Conservation (phyloP, 1,139 yeast species). For the Saccharomyces pastorianus region DNA sequence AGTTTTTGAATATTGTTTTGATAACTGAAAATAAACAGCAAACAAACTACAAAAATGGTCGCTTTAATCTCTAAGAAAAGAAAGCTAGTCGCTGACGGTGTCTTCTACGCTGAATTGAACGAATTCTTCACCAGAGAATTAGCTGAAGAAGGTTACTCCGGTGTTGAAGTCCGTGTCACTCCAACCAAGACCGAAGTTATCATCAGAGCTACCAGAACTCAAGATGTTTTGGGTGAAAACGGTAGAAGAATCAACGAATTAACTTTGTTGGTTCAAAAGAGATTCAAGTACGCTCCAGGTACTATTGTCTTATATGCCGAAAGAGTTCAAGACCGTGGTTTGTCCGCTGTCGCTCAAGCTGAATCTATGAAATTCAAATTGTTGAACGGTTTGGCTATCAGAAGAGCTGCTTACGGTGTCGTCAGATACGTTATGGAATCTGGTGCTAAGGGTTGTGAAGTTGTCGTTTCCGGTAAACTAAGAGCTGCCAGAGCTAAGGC, state of each 20-base stretch:
- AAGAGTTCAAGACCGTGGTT: slow-evolving; percentile 99
- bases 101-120: slow-evolving; percentile 99
- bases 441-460: slow-evolving; percentile 99
- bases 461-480: slow-evolving; percentile 97
- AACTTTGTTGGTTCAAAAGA: slow-evolving; percentile 95
- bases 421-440: slow-evolving; percentile 99
- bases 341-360: slow-evolving; percentile 99
- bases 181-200: slow-evolving; percentile 97
- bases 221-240: slow-evolving; percentile 97
- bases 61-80: slow-evolving; percentile 75
- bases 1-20: not conserved
- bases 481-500: slow-evolving; percentile 99
- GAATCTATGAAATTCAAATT: slow-evolving; percentile 98
- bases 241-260: slow-evolving; percentile 99
- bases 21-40: slow-evolving; percentile 5
- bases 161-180: slow-evolving; percentile 98
- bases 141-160: slow-evolving; percentile 99
- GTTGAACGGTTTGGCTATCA: slow-evolving; percentile 97
- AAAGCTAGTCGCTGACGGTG: slow-evolving; percentile 99
- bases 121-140: slow-evolving; percentile 99
- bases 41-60: slow-evolving; percentile 37
- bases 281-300: slow-evolving; percentile 95
- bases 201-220: slow-evolving; percentile 98
- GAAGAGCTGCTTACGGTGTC: slow-evolving; percentile 99
- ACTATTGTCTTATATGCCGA: slow-evolving; percentile 95